Percentiles rank a stretch among this genome's conserved stretches.
Evolutionary conservation across 1,139 yeast species (phyloP).

Genomic region (Hyphopichia khmerensis): DNA sequence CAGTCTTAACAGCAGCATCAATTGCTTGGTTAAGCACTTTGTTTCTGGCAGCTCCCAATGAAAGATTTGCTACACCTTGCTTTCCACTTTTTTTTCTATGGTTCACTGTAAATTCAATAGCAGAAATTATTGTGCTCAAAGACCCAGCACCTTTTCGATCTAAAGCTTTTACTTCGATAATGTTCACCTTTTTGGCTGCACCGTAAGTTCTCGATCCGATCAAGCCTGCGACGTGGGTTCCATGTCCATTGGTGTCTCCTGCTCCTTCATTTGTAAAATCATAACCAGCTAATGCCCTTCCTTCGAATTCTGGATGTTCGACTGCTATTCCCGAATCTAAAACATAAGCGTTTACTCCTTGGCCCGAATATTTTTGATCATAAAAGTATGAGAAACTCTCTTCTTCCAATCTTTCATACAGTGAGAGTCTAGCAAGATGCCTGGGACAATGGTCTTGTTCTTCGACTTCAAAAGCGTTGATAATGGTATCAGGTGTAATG

Average conservation of each 20-base stretch:
- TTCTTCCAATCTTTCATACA: slow-evolving; percentile 34
- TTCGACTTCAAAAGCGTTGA: slow-evolving; percentile 43
- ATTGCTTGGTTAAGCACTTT: slow-evolving; percentile 69
- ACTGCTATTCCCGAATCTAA: slow-evolving; percentile 72
- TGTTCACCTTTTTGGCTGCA: slow-evolving; percentile 65
- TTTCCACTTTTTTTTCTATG: slow-evolving; percentile 44
- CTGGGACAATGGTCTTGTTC: slow-evolving; percentile 55
- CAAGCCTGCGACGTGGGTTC: slow-evolving; percentile 91
- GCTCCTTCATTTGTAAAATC: slow-evolving; percentile 62
- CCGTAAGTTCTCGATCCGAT: slow-evolving; percentile 78
- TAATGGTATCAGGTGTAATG: slow-evolving; percentile 55
- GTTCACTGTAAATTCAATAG: slow-evolving; percentile 69
- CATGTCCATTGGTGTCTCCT: slow-evolving; percentile 72
- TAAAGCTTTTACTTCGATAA: slow-evolving; percentile 73
- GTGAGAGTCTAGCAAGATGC: slow-evolving; percentile 66
- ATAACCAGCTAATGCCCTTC: slow-evolving; percentile 56
- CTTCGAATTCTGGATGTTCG: slow-evolving; percentile 64
- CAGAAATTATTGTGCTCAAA: slow-evolving; percentile 64
- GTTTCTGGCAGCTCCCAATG: slow-evolving; percentile 72
- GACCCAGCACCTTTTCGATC: slow-evolving; percentile 66
- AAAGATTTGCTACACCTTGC: slow-evolving; percentile 74
- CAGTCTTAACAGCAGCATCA: slow-evolving; percentile 66
- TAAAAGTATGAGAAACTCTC: slow-evolving; percentile 22
- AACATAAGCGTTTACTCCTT: slow-evolving; percentile 69
- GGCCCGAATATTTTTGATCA: slow-evolving; percentile 22